Evolutionary conservation across 352 stramenopile species (phyloP), one percentile per base, ranked within the genome.

Genomic region (Globisporangium nagaii): DNA sequence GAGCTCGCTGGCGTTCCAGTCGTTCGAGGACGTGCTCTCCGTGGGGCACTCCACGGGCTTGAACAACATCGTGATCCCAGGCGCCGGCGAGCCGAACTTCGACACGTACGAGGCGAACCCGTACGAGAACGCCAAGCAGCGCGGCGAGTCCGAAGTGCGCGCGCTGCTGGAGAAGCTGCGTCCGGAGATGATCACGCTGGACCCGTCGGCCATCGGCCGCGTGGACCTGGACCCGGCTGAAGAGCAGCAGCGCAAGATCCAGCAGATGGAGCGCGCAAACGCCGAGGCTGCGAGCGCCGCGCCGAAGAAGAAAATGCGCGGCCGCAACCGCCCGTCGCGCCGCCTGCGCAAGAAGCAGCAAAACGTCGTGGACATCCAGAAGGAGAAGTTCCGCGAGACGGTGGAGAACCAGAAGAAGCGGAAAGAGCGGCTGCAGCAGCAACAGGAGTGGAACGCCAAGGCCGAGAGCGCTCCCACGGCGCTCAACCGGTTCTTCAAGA

Each of bases 91-190:
- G 70, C 86, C 97, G 11, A 99, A 99, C 81, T 97, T 98, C 34
- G 97, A 99, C 71, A 96, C 96, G 20, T 98, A 96, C 62, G 96
- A 98, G 62, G 95, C 96, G 34, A 99, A 99, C 71, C 97, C 97
- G 58, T 99, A 93, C 75, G 79, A 98, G 67, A 98, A 96, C 65
- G 84, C 73, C 44, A 98, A 98, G 71, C 96, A 99, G 73, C 82
- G 96, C 62, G 84, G 95, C 40, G 96, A 99, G 79, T 84, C 79
- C 4, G 96, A 99, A 66, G 96, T 99, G 32, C 86, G 96, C 30
- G 89, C 88, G 25, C 70, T 99, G 51, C 70, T 99, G 51, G 97
- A 99, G 68, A 99, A 99, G 76, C 74, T 99, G 28, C 81, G 82
- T 62, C 94, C 95, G 9, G 95, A 99, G 66, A 99, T 98, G 92